Base-by-base conservation (phyloP, 768 basidiomycete genomes). In the Filobasidium floriforme region DNA sequence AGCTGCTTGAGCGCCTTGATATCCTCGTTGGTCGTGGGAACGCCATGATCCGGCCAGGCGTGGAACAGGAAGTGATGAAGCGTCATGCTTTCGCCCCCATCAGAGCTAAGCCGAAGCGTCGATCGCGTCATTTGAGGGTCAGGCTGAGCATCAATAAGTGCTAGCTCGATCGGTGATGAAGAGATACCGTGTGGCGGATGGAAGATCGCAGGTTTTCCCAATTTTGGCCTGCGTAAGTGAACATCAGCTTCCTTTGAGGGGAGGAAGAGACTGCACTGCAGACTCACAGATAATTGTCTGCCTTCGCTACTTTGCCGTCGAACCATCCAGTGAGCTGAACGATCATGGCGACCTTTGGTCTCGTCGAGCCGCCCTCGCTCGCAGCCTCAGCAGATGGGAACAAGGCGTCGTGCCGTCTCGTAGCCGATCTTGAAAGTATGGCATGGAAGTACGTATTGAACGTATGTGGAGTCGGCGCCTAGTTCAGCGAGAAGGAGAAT, bases 261-360 rank as follows among this genome's bases (percentile, higher is more conserved):
- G n/a, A n/a, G n/a, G n/a, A n/a, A n/a, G n/a, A n/a, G n/a, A n/a
- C n/a, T 37, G 32, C 32, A 9, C 32, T 37, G 4, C 9, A 37
- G 57, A 28, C 26, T 12, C 26, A 51, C 29, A 78, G 60, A 60
- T 79, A 79, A 1, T 69, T 71, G 49, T 79, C 75, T 7, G 79
- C 75, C 66, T 79, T 79, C n/a, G 57, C 61, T 29, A 70, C 66
- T 7, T 72, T 74, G 6, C 65, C 61, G 60, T 79, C 79, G 28
- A 74, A 63, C 41, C 69, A 72, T 2, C 70, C 73, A 14, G 79
- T 79, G 59, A 79, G 70, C 65, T 79, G 79, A n/a, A 79, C 72
- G 41, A 77, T 55, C 68, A 77, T 71, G 0, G 68, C 75, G 61
- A 29, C n/a, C 49, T 44, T 40, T 37, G 60, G 18, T n/a, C 26